phyloP scores from a whole-genome alignment of 164 flowering plant species.

The Vitis rupestris region DNA sequence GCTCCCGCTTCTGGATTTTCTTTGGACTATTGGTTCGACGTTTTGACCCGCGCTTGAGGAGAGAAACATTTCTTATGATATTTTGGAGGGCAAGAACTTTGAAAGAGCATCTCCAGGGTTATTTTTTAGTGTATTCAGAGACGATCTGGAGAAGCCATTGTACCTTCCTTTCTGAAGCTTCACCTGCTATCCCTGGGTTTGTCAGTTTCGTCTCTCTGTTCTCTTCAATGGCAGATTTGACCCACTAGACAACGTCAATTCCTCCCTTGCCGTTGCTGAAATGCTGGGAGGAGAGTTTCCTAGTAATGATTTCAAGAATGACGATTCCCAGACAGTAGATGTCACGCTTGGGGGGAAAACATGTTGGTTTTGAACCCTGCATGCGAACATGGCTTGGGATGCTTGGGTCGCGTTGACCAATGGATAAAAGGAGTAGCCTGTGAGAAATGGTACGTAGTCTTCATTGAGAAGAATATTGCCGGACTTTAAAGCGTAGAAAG shows the following conservation, averaged over 20 bases:
- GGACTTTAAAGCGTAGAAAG: no score
- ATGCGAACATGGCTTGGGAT: slow-evolving; percentile 60
- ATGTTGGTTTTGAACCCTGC: slow-evolving; percentile 40
- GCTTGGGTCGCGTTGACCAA: slow-evolving; percentile 45
- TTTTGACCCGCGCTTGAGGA: no score
- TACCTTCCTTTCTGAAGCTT: slow-evolving; percentile 36
- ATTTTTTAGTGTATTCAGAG: no score
- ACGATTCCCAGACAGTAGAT: slow-evolving; percentile 82
- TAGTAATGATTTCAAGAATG: slow-evolving; percentile 79
- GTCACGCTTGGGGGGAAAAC: slow-evolving; percentile 62
- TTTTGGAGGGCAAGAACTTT: no score
- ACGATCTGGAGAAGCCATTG: slow-evolving; percentile 44
- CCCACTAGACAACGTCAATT: slow-evolving; percentile 84
- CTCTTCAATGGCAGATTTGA: slow-evolving; percentile 39
- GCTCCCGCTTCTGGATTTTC: no score
- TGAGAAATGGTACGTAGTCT: no score
- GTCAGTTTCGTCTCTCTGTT: no score
- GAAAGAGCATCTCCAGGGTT: slow-evolving; percentile 26
- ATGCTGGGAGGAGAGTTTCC: slow-evolving; percentile 87
- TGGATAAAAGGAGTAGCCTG: no score
- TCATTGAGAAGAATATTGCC: no score
- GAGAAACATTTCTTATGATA: no score
- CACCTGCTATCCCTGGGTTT: slow-evolving; percentile 33
- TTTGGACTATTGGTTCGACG: no score
- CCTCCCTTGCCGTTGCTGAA: slow-evolving; percentile 75